These are phyloP conservation scores for Mycena belliarum DNA, from an alignment of 768 basidiomycete species.

Conservation along the genomic window DNA sequence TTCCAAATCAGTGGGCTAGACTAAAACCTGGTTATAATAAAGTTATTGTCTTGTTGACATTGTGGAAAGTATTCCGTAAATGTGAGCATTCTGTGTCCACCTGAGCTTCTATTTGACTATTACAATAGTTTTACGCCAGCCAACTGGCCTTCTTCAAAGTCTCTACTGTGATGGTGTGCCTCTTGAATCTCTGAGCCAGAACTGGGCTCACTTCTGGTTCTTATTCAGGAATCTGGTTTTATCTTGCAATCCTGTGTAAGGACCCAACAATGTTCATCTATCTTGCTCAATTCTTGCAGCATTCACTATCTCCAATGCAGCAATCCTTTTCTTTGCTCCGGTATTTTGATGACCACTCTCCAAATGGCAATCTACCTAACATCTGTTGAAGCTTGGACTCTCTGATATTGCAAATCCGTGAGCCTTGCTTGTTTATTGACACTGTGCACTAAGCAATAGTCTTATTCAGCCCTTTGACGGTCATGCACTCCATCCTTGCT, in stretches of 20 bases:
- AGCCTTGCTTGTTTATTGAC: not conserved
- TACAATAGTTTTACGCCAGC: not conserved
- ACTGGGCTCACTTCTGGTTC: not conserved
- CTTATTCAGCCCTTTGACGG: not conserved
- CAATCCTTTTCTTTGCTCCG: not conserved
- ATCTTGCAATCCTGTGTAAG: slow-evolving; percentile 13
- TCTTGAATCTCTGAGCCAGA: not conserved
- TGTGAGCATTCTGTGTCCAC: not conserved
- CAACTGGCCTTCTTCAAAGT: not conserved
- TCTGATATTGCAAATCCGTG: not conserved
- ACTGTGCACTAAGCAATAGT: not conserved
- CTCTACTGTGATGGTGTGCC: slow-evolving; percentile 13
- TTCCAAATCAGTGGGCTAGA: too few species aligned
- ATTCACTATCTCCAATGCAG: not conserved
- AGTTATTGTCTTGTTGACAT: slow-evolving; percentile 12
- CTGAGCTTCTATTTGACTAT: not conserved
- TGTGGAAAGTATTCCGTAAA: slow-evolving; percentile 7
- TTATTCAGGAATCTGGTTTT: slow-evolving; percentile 13
- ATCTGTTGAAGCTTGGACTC: not conserved
- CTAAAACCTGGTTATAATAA: too few species aligned
- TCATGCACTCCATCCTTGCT: slow-evolving; percentile 9
- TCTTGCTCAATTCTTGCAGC: not conserved
- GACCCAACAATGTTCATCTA: not conserved
- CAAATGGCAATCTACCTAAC: not conserved
- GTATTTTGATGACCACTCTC: not conserved